Evolutionary conservation across 192 early-diverging fungal species (phyloP), one percentile per base, ranked within the genome.

Genomic region (Coemansia sp.): DNA sequence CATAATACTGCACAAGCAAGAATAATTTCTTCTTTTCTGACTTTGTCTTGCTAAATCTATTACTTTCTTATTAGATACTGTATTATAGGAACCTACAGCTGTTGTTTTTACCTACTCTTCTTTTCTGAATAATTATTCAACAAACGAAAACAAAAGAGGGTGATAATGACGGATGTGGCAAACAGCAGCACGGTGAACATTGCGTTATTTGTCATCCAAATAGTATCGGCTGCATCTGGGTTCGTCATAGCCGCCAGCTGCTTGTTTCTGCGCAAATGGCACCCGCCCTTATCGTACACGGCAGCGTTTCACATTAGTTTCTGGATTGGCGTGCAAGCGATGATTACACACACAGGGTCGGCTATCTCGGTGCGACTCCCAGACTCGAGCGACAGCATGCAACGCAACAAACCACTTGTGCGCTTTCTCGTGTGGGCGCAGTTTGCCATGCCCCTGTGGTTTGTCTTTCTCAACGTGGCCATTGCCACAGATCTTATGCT

Each of bases 381-480:
- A 7, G 72, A 67, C 29, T 56, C 68, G 3, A 65, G 68, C 21
- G 49, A 59, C 21, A 43, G 67, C 11, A 62, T 80, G 63, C 77
- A 80, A 37, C 55, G 50, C 10, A 80, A 54, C 61, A 69, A 80
- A 32, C 66, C 72, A 0, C 53, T 80, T 3, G 65, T 73, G 10
- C 59, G 72, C 10, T 80, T 80, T 55, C 77, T 80, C 12, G 60
- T 80, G 5, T 80, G 77, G 77, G 67, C 72, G 1, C 77, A 80
- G 62, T 80, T 80, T 65, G 77, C 72, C 10, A 80, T 80, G 77
- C 77, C 77, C 2, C 50, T 80, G 14, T 80, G 77, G 77, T 80
- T 80, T 69, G 72, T 80, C 2, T 80, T 80, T 65, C 56, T 80
- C 12, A 80, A 80, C 27, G 67, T 62, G 3, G 58, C 65, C 3